Evolutionary conservation across 2,329 filamentous ascomycete genomes (phyloP).

Genomic region (Cordyceps javanica): DNA sequence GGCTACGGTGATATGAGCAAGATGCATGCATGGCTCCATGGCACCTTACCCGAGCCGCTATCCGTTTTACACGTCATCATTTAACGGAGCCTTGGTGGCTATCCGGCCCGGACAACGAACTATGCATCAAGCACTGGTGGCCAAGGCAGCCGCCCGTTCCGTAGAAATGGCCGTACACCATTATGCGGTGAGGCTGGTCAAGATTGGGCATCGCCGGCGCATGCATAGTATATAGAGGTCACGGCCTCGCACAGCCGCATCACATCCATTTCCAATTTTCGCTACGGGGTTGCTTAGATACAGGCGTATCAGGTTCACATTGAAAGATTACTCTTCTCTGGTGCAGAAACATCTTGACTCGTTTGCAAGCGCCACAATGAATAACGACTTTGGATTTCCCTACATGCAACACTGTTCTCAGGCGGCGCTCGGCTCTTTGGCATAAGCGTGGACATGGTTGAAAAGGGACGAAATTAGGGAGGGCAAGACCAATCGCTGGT

Average conservation of each 20-base stretch:
- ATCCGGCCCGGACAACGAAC: background rate
- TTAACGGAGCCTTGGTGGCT: background rate
- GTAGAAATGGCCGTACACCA: background rate
- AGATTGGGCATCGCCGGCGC: background rate
- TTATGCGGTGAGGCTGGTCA: background rate
- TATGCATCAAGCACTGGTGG: background rate
- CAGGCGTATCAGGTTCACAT: background rate
- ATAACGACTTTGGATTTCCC: background rate
- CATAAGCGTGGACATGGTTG: background rate
- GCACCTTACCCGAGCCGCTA: background rate
- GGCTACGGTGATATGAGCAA: background rate
- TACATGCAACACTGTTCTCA: background rate
- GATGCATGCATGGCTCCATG: background rate
- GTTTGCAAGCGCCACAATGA: background rate
- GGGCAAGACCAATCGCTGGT: background rate
- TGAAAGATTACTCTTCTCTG: background rate
- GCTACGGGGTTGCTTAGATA: background rate
- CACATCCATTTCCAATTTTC: background rate
- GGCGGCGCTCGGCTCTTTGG: background rate
- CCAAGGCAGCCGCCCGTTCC: background rate
- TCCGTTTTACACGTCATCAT: conserved; percentile 2
- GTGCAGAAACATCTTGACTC: background rate
- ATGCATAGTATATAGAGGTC: background rate
- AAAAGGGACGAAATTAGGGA: background rate
- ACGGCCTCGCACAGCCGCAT: background rate